Conservation (phyloP, 192 early-diverging fungal genomes). For the Linnemannia hyalina region DNA sequence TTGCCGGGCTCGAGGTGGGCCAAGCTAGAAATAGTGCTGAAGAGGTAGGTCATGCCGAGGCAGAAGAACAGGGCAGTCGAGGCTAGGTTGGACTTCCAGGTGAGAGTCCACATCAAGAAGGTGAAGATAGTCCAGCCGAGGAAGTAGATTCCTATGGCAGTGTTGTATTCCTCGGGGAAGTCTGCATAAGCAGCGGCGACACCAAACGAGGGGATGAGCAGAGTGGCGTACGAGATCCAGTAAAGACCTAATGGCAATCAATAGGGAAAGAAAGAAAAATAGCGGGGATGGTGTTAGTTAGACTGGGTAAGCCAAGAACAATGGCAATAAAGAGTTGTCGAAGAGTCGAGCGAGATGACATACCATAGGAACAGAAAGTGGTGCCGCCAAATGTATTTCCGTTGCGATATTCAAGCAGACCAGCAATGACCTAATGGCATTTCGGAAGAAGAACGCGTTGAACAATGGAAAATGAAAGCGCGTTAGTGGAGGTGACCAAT, state of each 20-base stretch:
- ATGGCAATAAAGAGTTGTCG: neutral
- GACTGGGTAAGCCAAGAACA: neutral
- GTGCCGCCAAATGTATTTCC: constrained; percentile 51
- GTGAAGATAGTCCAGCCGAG: constrained; percentile 67
- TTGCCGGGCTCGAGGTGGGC: constrained; percentile 61
- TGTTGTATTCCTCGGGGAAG: constrained; percentile 55
- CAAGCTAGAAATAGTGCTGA: constrained; percentile 55
- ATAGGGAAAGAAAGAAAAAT: neutral
- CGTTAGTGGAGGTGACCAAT: neutral
- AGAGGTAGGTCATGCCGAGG: constrained; percentile 59
- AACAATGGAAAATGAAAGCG: neutral
- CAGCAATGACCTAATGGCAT: constrained; percentile 34
- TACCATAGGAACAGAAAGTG: constrained; percentile 48
- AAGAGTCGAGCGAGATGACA: neutral
- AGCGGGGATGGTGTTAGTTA: neutral
- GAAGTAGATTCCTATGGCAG: constrained; percentile 61
- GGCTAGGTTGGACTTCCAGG: constrained; percentile 62
- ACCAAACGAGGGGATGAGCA: constrained; percentile 64
- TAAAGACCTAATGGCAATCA: constrained; percentile 53
- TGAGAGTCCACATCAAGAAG: constrained; percentile 63
- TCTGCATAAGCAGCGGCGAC: constrained; percentile 54
- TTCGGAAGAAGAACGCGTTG: neutral
- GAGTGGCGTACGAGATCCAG: constrained; percentile 67
- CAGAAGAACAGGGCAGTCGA: constrained; percentile 58
- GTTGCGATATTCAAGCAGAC: constrained; percentile 41